phyloP scores from a whole-genome alignment of 2,329 filamentous ascomycete species.

The Aspergillus quadricinctus region DNA sequence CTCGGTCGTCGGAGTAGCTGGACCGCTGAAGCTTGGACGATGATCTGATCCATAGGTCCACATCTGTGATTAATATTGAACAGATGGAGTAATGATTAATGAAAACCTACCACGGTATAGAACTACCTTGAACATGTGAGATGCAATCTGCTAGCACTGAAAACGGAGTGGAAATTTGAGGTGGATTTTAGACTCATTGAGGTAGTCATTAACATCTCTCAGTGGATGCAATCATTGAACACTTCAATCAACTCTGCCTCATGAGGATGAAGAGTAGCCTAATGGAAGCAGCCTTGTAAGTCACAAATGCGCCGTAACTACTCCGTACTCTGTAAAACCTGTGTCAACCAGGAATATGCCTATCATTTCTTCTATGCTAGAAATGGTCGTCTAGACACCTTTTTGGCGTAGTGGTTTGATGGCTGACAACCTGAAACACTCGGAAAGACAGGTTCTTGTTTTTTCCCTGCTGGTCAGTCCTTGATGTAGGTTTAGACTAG shows the following conservation, averaged over 20 bases:
- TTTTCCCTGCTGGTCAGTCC: neutral
- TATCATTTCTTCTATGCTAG: too few species aligned
- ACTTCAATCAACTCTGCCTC: neutral
- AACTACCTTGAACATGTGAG: neutral
- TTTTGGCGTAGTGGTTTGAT: too few species aligned
- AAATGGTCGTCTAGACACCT: too few species aligned
- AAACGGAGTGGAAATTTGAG: neutral
- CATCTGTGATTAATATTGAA: neutral
- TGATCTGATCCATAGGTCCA: neutral
- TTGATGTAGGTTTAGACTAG: slow-evolving; percentile 1
- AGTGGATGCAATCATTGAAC: neutral
- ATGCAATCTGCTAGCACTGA: neutral
- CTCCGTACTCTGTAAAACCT: neutral
- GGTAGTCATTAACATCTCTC: too few species aligned
- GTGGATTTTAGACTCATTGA: neutral
- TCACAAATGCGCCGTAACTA: neutral
- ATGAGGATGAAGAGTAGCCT: neutral
- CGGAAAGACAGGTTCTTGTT: neutral
- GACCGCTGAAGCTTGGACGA: neutral
- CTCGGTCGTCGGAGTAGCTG: neutral
- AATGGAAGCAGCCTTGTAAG: neutral
- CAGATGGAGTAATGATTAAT: neutral
- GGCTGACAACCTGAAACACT: too few species aligned
- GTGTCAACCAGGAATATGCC: too few species aligned
- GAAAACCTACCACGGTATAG: neutral